Conservation (phyloP, 257 asterid genomes). For the Handroanthus guayacan region DNA sequence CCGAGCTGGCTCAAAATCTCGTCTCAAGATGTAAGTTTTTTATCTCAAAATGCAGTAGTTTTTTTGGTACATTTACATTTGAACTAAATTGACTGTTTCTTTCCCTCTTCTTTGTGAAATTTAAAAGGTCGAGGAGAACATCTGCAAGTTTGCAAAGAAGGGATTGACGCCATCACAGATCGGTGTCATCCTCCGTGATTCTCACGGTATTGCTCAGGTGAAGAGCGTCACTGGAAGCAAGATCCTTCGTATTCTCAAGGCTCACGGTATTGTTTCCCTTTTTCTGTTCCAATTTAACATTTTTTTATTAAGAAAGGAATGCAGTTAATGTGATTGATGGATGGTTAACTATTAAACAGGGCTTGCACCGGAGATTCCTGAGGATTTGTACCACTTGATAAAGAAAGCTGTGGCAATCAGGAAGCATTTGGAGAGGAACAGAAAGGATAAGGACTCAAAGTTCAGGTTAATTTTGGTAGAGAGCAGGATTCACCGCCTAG, state of each 20-base stretch:
- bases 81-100: background rate
- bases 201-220: constrained; percentile 91
- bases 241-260: constrained; percentile 90
- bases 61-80: background rate
- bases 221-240: constrained; percentile 86
- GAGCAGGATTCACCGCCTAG: constrained; percentile 94
- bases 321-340: background rate
- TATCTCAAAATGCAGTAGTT: background rate
- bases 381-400: constrained; percentile 80
- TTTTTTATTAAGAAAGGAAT: background rate
- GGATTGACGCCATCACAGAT: constrained; percentile 86
- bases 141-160: constrained; percentile 80
- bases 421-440: constrained; percentile 90
- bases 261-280: constrained; percentile 57
- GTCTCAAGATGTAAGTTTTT: constrained; percentile 57
- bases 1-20: constrained; percentile 88
- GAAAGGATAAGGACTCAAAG: constrained; percentile 91
- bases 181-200: constrained; percentile 88
- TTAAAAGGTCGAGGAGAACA: constrained; percentile 72
- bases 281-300: background rate
- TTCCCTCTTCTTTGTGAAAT: background rate
- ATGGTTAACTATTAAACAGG: constrained; percentile 41
- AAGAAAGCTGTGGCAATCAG: constrained; percentile 90
- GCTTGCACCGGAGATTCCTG: constrained; percentile 94
- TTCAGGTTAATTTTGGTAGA: constrained; percentile 87